Conservation (phyloP, 1,284 basidiomycete species). For the Hemileia vastatrix region DNA sequence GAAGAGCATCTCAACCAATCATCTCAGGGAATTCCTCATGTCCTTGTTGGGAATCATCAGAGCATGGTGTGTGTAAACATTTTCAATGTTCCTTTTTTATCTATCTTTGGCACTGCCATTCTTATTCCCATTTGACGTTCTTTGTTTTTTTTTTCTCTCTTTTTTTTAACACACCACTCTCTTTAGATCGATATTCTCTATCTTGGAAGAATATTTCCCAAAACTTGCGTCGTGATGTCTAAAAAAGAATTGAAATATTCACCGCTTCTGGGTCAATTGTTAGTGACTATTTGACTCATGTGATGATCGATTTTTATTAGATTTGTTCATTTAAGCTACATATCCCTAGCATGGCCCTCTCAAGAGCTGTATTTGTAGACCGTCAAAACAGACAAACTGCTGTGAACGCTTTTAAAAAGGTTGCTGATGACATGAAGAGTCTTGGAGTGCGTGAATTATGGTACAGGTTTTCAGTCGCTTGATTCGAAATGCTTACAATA, state of each 20-base stretch:
- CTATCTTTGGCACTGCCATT: too few relatives aligned
- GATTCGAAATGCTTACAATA: background rate
- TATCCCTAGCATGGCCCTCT: slow-evolving; percentile 59
- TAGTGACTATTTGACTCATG: slow-evolving; percentile 23
- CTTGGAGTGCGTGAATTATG: slow-evolving; percentile 46
- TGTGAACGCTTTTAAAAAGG: slow-evolving; percentile 63
- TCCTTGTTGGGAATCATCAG: slow-evolving; percentile 88
- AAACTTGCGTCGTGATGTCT: slow-evolving; percentile 74
- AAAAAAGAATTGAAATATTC: slow-evolving; percentile 82
- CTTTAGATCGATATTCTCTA: slow-evolving; percentile 45
- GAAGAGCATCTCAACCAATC: slow-evolving; percentile 58
- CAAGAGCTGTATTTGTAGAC: slow-evolving; percentile 89
- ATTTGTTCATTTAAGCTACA: background rate
- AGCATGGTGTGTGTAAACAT: slow-evolving; percentile 47
- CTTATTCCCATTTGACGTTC: too few relatives aligned
- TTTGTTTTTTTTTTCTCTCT: background rate
- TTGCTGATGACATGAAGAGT: slow-evolving; percentile 70
- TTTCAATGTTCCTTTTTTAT: background rate
- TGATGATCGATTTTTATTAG: background rate
- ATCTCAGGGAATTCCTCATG: slow-evolving; percentile 49
- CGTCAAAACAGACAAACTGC: slow-evolving; percentile 68
- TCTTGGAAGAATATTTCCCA: slow-evolving; percentile 78
- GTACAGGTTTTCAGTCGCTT: background rate
- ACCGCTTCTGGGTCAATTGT: slow-evolving; percentile 74
- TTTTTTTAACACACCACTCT: background rate